These are phyloP conservation scores for Candolleomyces eurysporus DNA, from an alignment of 768 basidiomycete species.

Conservation along the genomic window DNA sequence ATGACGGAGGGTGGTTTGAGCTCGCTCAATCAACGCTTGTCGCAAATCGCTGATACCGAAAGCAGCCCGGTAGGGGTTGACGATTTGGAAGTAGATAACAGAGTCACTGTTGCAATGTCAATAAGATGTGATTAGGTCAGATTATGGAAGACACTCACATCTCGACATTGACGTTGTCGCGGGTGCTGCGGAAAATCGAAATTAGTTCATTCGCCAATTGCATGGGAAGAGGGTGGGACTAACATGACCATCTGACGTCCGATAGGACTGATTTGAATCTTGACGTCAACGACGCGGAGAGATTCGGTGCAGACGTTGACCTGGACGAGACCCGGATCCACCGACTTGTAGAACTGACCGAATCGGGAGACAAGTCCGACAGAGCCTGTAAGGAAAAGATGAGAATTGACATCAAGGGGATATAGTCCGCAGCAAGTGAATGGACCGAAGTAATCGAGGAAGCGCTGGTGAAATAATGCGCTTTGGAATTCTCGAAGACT, in stretches of 20 bases:
- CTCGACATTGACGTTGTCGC: slow-evolving; percentile 94
- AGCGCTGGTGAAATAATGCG: not conserved
- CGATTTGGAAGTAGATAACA: slow-evolving; percentile 90
- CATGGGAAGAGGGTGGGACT: slow-evolving; percentile 13
- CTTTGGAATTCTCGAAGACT: not conserved
- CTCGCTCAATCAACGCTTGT: slow-evolving; percentile 78
- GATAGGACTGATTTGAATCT: slow-evolving; percentile 90
- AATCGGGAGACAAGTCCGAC: slow-evolving; percentile 92
- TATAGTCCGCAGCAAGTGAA: slow-evolving; percentile 3
- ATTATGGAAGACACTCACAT: slow-evolving; percentile 52
- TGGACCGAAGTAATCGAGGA: not conserved
- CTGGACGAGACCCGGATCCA: slow-evolving; percentile 88
- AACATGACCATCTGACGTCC: slow-evolving; percentile 85
- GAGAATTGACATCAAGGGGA: not conserved
- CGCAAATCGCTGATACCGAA: slow-evolving; percentile 92
- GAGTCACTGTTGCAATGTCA: slow-evolving; percentile 60
- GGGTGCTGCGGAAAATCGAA: slow-evolving; percentile 47
- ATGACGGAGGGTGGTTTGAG: slow-evolving; percentile 95
- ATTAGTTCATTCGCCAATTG: slow-evolving; percentile 10
- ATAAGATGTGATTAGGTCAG: slow-evolving; percentile 1
- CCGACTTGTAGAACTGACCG: slow-evolving; percentile 94
- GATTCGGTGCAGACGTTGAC: slow-evolving; percentile 95
- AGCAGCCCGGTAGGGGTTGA: slow-evolving; percentile 88
- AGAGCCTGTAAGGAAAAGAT: slow-evolving; percentile 49
- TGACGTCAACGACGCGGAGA: slow-evolving; percentile 86